Evolutionary conservation across 2,329 filamentous ascomycete genomes (phyloP).

Genomic region (Geosmithia flava): DNA sequence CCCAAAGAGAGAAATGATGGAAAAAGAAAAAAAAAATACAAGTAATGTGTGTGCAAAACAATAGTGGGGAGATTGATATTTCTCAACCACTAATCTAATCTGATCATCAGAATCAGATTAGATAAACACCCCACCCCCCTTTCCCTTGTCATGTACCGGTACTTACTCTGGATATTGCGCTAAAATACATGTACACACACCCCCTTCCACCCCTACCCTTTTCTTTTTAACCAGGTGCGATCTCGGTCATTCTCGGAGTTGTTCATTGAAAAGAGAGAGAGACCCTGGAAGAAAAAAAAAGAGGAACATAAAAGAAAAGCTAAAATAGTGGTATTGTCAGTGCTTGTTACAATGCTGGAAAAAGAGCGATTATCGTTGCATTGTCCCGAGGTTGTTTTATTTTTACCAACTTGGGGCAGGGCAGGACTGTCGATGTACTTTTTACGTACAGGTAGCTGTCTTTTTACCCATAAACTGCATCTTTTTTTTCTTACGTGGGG

Average conservation of each 20-base stretch:
- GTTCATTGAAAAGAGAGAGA: neutral
- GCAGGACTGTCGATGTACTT: neutral
- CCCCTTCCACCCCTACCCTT: neutral
- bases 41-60: neutral
- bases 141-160: neutral
- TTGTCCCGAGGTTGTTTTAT: neutral
- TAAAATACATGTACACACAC: neutral
- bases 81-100: constrained; percentile 21
- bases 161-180: neutral
- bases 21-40: neutral
- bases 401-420: no score
- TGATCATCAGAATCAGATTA: constrained; percentile 34
- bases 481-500: neutral
- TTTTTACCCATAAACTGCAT: neutral
- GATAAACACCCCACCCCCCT: constrained; percentile 9
- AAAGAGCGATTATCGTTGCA: neutral
- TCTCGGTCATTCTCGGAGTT: neutral
- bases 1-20: neutral
- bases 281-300: neutral
- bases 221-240: neutral
- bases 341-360: neutral
- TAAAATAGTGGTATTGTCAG: no score
- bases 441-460: neutral
- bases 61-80: neutral
- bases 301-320: no score